Conservation (phyloP, 202 grass and related monocot species). For the Carex arenaria region DNA sequence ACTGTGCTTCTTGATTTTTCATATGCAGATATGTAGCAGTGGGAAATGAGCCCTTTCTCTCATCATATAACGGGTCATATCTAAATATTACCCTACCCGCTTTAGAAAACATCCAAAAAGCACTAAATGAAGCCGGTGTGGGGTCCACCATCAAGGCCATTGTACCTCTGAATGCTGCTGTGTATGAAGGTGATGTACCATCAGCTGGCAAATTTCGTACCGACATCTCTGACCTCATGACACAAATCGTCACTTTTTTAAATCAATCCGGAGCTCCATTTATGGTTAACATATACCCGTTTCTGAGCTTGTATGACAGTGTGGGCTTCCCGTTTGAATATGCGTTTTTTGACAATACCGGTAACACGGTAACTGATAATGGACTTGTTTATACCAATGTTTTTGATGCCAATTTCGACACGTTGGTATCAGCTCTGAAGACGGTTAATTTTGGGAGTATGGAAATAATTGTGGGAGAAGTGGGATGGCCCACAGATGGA, state of each 20-base stretch:
- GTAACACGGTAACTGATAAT: constrained; percentile 45
- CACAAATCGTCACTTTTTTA: constrained; percentile 67
- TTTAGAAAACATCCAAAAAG: constrained; percentile 74
- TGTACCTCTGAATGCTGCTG: constrained; percentile 79
- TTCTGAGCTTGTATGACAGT: constrained; percentile 61
- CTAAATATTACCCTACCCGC: constrained; percentile 75
- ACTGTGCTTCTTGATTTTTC: neutral
- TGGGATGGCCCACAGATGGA: constrained; percentile 87
- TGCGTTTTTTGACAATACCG: constrained; percentile 73
- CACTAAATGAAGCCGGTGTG: constrained; percentile 56
- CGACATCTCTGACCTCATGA: constrained; percentile 62
- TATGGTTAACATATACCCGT: constrained; percentile 91
- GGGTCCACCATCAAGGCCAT: constrained; percentile 63
- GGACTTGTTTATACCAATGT: constrained; percentile 74
- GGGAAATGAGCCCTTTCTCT: constrained; percentile 82
- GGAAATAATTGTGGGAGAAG: constrained; percentile 63
- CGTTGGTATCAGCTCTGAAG: constrained; percentile 54
- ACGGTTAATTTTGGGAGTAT: constrained; percentile 32
- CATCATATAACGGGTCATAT: constrained; percentile 62
- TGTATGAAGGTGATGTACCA: constrained; percentile 41
- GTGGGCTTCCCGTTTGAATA: constrained; percentile 62
- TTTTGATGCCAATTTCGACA: constrained; percentile 89
- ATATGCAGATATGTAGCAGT: constrained; percentile 72
- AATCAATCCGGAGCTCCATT: constrained; percentile 67
- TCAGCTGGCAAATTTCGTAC: constrained; percentile 58